These are phyloP conservation scores for Jacaranda mimosifolia DNA, from an alignment of 257 asterid genomes.

Conservation along the genomic window DNA sequence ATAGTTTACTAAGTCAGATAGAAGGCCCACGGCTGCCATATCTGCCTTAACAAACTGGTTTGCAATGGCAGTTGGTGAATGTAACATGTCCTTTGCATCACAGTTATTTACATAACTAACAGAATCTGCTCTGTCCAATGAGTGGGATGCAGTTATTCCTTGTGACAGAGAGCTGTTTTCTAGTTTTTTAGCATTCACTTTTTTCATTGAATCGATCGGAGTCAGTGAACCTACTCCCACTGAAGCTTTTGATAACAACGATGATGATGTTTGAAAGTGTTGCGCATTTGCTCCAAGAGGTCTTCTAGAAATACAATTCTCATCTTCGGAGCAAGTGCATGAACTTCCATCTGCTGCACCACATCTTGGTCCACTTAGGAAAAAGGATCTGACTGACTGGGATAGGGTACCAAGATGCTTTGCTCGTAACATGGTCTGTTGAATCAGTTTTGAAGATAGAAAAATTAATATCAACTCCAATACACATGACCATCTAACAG, in stretches of 20 bases:
- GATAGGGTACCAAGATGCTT: slow-evolving; percentile 28
- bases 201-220: slow-evolving; percentile 56
- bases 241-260: slow-evolving; percentile 53
- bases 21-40: no score
- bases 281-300: slow-evolving; percentile 54
- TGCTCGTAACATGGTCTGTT: slow-evolving; percentile 86
- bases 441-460: slow-evolving; percentile 20
- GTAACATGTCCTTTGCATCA: slow-evolving; percentile 44
- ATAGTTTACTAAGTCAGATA: no score
- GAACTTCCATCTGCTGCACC: slow-evolving; percentile 80
- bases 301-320: slow-evolving; percentile 65
- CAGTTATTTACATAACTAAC: slow-evolving; percentile 53
- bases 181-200: slow-evolving; percentile 44
- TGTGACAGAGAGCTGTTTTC: slow-evolving; percentile 45
- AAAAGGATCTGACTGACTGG: no score
- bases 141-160: slow-evolving; percentile 40
- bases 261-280: slow-evolving; percentile 49
- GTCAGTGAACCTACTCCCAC: slow-evolving; percentile 55
- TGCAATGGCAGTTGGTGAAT: slow-evolving; percentile 62
- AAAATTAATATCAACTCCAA: neutral
- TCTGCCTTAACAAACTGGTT: slow-evolving; percentile 53
- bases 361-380: slow-evolving; percentile 53
- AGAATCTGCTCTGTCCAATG: slow-evolving; percentile 40
- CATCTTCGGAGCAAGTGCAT: slow-evolving; percentile 84
- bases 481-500: no score